Evolutionary conservation across 768 basidiomycete species (phyloP).

Genomic region (Boletus sp.): DNA sequence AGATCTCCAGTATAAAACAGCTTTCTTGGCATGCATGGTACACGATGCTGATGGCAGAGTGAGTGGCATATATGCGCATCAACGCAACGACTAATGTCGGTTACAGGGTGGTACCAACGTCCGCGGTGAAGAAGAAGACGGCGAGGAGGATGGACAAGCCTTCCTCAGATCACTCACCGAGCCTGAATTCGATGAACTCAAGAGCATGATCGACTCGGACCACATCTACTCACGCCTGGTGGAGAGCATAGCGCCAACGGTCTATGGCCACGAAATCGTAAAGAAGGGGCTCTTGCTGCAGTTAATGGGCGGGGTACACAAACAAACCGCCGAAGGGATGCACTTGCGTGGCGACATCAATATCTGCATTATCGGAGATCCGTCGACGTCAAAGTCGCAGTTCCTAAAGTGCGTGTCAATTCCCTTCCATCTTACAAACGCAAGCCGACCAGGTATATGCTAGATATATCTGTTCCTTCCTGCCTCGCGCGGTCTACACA

Average conservation of each 20-base stretch:
- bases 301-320: slow-evolving; percentile 98
- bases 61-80: slow-evolving; percentile 31
- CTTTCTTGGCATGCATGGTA: slow-evolving; percentile 97
- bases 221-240: slow-evolving; percentile 95
- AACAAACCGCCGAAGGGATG: slow-evolving; percentile 94
- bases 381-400: slow-evolving; percentile 96
- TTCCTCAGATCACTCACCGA: slow-evolving; percentile 89
- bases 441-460: background rate
- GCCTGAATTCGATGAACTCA: slow-evolving; percentile 93
- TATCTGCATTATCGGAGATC: slow-evolving; percentile 97
- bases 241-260: slow-evolving; percentile 93
- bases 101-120: slow-evolving; percentile 79
- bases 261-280: slow-evolving; percentile 98
- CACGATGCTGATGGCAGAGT: slow-evolving; percentile 88
- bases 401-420: slow-evolving; percentile 81
- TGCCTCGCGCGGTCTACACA: slow-evolving; percentile 96
- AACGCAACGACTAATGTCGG: background rate
- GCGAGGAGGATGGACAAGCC: slow-evolving; percentile 74
- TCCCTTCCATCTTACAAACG: background rate
- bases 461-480: slow-evolving; percentile 97
- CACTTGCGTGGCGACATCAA: slow-evolving; percentile 98
- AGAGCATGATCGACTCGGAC: slow-evolving; percentile 89
- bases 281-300: slow-evolving; percentile 97
- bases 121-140: slow-evolving; percentile 82
- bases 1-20: slow-evolving; percentile 97